These are phyloP conservation scores for Candida ponderosae DNA, from an alignment of 805 yeast genomes.

Conservation along the genomic window DNA sequence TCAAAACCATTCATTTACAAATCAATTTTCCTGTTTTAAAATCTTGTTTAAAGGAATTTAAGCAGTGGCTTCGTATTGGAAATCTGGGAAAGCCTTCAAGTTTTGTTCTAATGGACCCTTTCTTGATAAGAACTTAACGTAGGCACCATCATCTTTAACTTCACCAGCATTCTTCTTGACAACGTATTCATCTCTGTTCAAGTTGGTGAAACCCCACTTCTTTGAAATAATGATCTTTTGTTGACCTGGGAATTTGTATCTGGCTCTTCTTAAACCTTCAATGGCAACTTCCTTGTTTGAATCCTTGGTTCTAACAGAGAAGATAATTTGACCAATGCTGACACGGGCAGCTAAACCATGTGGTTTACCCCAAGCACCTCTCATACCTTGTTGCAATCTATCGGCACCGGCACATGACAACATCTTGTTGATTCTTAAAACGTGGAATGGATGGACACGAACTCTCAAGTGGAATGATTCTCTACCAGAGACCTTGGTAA, in stretches of 20 bases:
- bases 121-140: constrained; percentile 95
- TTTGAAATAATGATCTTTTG: constrained; percentile 98
- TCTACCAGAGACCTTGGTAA: constrained; percentile 96
- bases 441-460: constrained; percentile 99
- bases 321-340: constrained; percentile 94
- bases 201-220: constrained; percentile 99
- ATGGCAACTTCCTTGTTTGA: constrained; percentile 93
- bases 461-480: constrained; percentile 99
- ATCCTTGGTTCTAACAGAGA: constrained; percentile 98
- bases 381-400: constrained; percentile 99
- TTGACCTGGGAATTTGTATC: constrained; percentile 99
- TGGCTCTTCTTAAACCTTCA: constrained; percentile 99
- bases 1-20: too few species aligned
- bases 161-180: constrained; percentile 93
- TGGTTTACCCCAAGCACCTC: constrained; percentile 99
- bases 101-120: constrained; percentile 92
- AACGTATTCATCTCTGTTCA: constrained; percentile 95
- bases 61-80: constrained; percentile 34
- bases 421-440: constrained; percentile 99
- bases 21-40: too few species aligned
- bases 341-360: constrained; percentile 99
- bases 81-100: constrained; percentile 92
- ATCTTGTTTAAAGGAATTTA: too few species aligned
- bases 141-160: constrained; percentile 99
- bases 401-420: constrained; percentile 99